Evolutionary conservation across 768 basidiomycete species (phyloP), one percentile per base, ranked within the genome.

Genomic region (Termitomyces eurrhizus): DNA sequence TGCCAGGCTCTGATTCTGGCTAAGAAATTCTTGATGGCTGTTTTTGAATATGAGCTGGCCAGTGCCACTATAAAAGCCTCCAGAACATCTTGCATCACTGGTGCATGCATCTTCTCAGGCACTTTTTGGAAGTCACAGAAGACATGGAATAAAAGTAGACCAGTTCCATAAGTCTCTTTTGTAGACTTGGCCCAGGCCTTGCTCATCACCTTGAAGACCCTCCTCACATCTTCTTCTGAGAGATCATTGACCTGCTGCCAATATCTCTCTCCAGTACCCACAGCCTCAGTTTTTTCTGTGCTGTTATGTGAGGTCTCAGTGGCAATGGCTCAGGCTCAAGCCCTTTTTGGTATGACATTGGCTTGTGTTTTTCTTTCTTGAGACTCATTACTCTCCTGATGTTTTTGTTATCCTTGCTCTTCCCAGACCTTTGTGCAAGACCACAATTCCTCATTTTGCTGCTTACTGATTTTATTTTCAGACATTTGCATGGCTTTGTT

Each of bases 1-100:
- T 84, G 80, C 81, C 81, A 84, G 2, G 81, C 79, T 1, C 73
- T 64, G 1, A 83, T 48, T 0, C 74, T 76, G 2, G 63, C 61
- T 0, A 80, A 21, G 57, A 77, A 80, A 65, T 80, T 81, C 1
- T 54, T 42, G 0, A 82, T 62, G 0, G 77, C 69, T 16, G 54
- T 61, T 0, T 67, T 69, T 1, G 77, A 59, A 57, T 77, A 77
- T 0, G 70, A 42, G 0, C 77, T 78, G 0, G 73, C 72, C 0
- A 71, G 59, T 2, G n/a, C 63, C 0, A 76, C 51, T 0, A 78
- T 59, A 35, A 77, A 80, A 0, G 68, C 35, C 13, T 64, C 32
- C 0, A 83, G 26, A 0, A 80, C 55, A 0, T 42, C 35, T 2
- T 53, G 55, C 2, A 29, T 52, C 0, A 67, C 70, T 0, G 78